These are phyloP conservation scores for Lachnellula subtilissima DNA, from an alignment of 2,329 filamentous ascomycete genomes.

Conservation along the genomic window DNA sequence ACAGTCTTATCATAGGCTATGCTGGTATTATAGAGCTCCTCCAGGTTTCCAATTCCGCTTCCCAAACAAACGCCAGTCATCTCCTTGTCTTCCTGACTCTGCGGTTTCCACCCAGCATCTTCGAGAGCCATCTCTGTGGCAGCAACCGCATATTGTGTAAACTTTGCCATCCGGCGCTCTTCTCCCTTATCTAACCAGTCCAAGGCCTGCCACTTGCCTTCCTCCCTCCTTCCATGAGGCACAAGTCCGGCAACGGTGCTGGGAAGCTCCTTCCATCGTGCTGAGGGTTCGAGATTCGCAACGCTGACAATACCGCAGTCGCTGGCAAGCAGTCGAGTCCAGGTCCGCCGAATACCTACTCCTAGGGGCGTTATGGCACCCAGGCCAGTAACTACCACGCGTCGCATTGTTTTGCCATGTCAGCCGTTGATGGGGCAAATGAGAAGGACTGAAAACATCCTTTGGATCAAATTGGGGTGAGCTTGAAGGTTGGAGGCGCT, in stretches of 20 bases:
- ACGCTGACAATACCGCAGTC: constrained; percentile 78
- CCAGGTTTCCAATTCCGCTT: constrained; percentile 90
- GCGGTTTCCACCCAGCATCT: constrained; percentile 68
- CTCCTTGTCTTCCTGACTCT: constrained; percentile 56
- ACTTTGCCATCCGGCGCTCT: constrained; percentile 78
- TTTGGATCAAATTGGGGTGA: background rate
- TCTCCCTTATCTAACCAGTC: constrained; percentile 52
- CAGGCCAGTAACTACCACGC: constrained; percentile 79
- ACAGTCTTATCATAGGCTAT: constrained; percentile 70
- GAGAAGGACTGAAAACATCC: background rate
- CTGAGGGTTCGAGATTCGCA: constrained; percentile 43
- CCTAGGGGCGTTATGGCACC: constrained; percentile 80
- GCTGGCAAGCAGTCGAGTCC: constrained; percentile 74
- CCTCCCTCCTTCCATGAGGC: constrained; percentile 48
- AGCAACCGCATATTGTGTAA: constrained; percentile 86
- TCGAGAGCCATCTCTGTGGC: constrained; percentile 79
- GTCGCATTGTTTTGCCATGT: constrained; percentile 40
- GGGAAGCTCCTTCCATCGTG: constrained; percentile 64
- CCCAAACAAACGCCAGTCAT: constrained; percentile 86
- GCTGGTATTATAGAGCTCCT: constrained; percentile 83
- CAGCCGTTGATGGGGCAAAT: background rate
- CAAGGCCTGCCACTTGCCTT: constrained; percentile 45
- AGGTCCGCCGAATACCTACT: constrained; percentile 71
- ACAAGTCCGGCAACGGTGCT: constrained; percentile 83
- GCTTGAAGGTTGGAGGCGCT: background rate